Evolutionary conservation across 805 yeast genomes (phyloP).

Genomic region (Isabelozyma rhagii): DNA sequence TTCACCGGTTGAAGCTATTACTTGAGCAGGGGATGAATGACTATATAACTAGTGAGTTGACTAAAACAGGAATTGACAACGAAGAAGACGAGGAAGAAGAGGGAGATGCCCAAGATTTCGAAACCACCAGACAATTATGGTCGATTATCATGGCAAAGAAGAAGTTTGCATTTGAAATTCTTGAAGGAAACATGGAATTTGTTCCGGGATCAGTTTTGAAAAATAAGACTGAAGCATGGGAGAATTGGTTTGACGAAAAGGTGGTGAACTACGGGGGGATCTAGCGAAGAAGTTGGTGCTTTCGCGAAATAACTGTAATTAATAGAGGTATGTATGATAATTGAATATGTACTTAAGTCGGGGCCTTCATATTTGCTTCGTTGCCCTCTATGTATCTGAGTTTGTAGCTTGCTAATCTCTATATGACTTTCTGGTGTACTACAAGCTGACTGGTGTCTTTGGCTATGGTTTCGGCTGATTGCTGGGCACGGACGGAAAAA

Average conservation of each 20-base stretch:
- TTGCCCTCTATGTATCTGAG: no score
- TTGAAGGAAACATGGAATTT: conserved; percentile 74
- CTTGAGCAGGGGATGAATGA: conserved; percentile 64
- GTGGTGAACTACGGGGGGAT: conserved; percentile 48
- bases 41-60: conserved; percentile 46
- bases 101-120: conserved; percentile 14
- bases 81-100: conserved; percentile 31
- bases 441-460: no score
- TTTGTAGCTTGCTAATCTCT: neutral
- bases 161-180: conserved; percentile 58
- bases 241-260: conserved; percentile 74
- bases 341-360: no score
- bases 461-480: neutral
- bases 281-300: neutral
- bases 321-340: no score
- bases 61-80: conserved; percentile 38
- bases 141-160: conserved; percentile 34
- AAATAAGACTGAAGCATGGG: conserved; percentile 57
- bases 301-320: no score
- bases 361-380: no score
- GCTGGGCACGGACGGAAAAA: conserved; percentile 37
- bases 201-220: conserved; percentile 70
- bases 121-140: conserved; percentile 47
- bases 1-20: conserved; percentile 52
- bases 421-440: no score